Base-by-base conservation (phyloP, 1,284 basidiomycete species). In the Naganishia sp. region DNA sequence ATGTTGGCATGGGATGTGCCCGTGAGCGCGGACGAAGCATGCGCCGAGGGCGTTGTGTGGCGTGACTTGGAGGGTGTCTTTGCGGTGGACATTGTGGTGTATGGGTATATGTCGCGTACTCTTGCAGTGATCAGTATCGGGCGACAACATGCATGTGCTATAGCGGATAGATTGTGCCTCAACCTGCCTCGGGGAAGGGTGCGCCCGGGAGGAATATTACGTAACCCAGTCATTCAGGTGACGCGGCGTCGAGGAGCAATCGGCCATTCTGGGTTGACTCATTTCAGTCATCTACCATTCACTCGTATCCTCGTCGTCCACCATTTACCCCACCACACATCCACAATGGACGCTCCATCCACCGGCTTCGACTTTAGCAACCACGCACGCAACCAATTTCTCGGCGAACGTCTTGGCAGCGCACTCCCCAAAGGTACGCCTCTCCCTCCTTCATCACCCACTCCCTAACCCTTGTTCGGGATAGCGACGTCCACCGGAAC, bases 401-500 rank as follows among this genome's bases (percentile, higher is more conserved):
- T 97, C 66, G 81, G 77, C 11, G 66, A 71, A 25, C 67, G 73
- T 17, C 68, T 78, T 64, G 73, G 74, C 54, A 76, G 75, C 17
- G 83, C 57, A 54, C 31, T 63, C 23, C 66, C 66, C n/a, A 67
- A 67, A 67, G 66, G 66, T 63, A 55, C 28, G 57, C 45, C 49
- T n/a, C 17, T 42, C 43, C 47, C 10, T 51, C 47, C 10, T 28
- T 31, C 41, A 9, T 47, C n/a, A 17, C 35, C 35, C 35, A 62
- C 1, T 52, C 18, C 32, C 25, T 50, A 9, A 15, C 1, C 5
- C 15, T 7, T 4, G 10, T 53, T 1, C 17, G 39, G 39, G 10
- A 11, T 88, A 81, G 92, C 92, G 3, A 94, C 92, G 4, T 93
- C 90, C 77, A 97, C 94, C 2, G 95, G 95, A 75, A 99, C 96